Percentiles rank a stretch among this genome's conserved stretches.
phyloP scores from a whole-genome alignment of 306 rosid species.

The Glycine tomentella region DNA sequence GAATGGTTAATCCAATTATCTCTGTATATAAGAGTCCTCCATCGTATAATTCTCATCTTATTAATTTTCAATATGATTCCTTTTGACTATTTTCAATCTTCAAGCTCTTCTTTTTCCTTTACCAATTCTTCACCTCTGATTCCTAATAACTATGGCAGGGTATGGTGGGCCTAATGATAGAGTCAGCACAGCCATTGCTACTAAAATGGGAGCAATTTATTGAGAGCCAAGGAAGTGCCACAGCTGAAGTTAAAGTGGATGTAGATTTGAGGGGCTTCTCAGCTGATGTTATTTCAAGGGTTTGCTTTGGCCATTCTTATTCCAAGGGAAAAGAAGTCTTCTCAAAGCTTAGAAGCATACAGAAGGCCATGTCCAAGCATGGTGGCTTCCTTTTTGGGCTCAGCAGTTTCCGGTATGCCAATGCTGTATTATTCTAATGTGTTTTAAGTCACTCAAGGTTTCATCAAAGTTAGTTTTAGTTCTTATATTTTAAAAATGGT shows the following conservation, averaged over 20 bases:
- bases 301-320: constrained; percentile 89
- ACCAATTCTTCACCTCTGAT: too few species aligned
- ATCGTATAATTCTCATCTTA: too few species aligned
- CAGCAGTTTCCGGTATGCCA: constrained; percentile 57
- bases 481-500: not conserved
- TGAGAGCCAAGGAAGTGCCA: constrained; percentile 51
- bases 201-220: constrained; percentile 67
- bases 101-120: too few species aligned
- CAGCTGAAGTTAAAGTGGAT: constrained; percentile 74
- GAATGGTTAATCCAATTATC: too few species aligned
- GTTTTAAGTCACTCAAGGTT: not conserved
- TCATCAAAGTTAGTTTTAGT: not conserved
- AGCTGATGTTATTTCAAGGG: constrained; percentile 91
- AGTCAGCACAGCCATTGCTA: constrained; percentile 67
- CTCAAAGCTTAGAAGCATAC: constrained; percentile 78
- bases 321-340: constrained; percentile 76
- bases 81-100: too few species aligned
- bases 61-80: too few species aligned
- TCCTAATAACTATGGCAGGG: constrained; percentile 55
- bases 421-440: not conserved
- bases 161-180: constrained; percentile 79
- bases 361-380: constrained; percentile 60
- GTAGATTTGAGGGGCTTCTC: constrained; percentile 71
- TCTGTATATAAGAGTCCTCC: too few species aligned
- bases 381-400: constrained; percentile 70